Evolutionary conservation across 306 rosid species (phyloP), one percentile per base, ranked within the genome.

Genomic region (Lathyrus oleraceus): DNA sequence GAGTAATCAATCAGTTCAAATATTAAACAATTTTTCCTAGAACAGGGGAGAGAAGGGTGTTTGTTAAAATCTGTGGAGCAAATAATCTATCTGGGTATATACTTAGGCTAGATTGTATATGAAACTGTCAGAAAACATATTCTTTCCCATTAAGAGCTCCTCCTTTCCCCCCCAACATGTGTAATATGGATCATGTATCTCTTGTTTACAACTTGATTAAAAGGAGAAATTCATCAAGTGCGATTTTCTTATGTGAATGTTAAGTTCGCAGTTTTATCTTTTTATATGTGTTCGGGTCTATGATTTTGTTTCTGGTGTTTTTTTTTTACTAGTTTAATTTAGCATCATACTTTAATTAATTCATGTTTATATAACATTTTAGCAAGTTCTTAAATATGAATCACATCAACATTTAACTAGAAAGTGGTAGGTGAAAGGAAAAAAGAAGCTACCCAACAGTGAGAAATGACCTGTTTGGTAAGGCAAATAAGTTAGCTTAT

Each of bases 1-100:
- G 77, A 73, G 56, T 76, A 20, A 28, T 71, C 64, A 20, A 28
- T 71, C 67, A 38, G 32, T 51, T 68, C 13, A n/a, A 12, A 80
- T 49, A 63, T 51, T 15, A 10, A 16, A 40, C 11, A 7, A 11
- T 21, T 38, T 36, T 11, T 20, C 15, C 11, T 21, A 5, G 39
- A 17, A 4, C 13, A 14, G 63, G 42, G 57, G 65, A 39, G 28
- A 53, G 5, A 10, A 35, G 63, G 53, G 14, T 9, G 28, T 6
- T 47, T 21, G 38, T 30, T 65, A 42, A 60, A 81, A 25, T 67
- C 73, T 16, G 56, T 54, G 52, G 49, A 12, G 60, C 35, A 78
- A 51, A 65, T 45, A 21, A 52, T 8, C 53, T 47, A 47, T n/a
- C 10, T 47, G 10, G 21, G 53, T n/a, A n/a, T n/a, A n/a, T 49